These are phyloP conservation scores for Clarireedia homoeocarpa DNA, from an alignment of 2,329 filamentous ascomycete genomes.

Conservation along the genomic window DNA sequence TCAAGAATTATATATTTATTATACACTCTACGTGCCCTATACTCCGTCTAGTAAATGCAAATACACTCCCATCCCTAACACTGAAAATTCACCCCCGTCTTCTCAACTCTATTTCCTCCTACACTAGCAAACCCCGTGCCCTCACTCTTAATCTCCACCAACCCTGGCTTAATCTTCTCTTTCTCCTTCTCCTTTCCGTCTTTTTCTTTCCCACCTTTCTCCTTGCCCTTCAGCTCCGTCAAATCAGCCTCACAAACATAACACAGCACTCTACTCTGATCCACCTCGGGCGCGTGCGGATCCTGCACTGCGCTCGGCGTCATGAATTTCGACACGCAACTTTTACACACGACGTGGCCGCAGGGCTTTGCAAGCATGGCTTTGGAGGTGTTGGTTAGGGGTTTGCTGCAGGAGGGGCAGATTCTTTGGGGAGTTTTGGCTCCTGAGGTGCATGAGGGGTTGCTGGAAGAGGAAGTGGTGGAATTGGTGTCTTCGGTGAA, in stretches of 20 bases:
- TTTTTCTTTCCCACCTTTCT: constrained; percentile 35
- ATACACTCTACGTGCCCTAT: no score
- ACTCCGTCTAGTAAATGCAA: no score
- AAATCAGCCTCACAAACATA: constrained; percentile 83
- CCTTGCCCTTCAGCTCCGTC: constrained; percentile 33
- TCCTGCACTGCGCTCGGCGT: constrained; percentile 46
- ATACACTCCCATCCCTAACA: constrained; percentile 40
- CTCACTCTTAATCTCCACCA: constrained; percentile 75
- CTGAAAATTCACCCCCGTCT: constrained; percentile 72
- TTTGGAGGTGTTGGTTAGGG: constrained; percentile 71
- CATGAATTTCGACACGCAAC: constrained; percentile 80
- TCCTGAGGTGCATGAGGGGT: neutral
- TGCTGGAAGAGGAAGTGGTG: constrained; percentile 14
- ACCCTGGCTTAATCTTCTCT: constrained; percentile 56
- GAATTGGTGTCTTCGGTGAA: constrained; percentile 65
- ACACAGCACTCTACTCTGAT: constrained; percentile 53
- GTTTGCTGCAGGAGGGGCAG: constrained; percentile 83
- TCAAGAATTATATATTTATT: no score
- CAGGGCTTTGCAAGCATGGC: constrained; percentile 81
- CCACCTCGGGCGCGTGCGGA: constrained; percentile 47
- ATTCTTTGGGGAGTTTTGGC: constrained; percentile 43
- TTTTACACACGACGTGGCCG: constrained; percentile 84
- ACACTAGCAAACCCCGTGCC: constrained; percentile 88
- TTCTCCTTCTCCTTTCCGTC: constrained; percentile 39
- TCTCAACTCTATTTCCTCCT: constrained; percentile 77